phyloP scores from a whole-genome alignment of 2,329 filamentous ascomycete species.

The Beauveria sp. region DNA sequence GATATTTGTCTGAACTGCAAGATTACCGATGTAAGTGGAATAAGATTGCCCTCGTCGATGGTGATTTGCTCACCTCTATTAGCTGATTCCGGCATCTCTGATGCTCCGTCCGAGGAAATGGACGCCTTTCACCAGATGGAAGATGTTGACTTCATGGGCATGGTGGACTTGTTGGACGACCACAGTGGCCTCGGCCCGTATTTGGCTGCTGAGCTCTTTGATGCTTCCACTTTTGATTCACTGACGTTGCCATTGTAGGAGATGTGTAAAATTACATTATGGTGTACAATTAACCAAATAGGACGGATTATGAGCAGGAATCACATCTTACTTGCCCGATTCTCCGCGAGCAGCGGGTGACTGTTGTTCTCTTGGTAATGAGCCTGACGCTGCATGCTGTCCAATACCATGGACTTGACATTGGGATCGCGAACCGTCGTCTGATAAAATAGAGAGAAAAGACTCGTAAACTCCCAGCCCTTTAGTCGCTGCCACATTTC shows the following conservation, averaged over 20 bases:
- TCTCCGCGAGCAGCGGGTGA: neutral
- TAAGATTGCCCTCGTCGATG: neutral
- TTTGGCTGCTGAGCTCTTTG: constrained; percentile 5
- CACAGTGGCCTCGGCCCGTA: constrained; percentile 4
- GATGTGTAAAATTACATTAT: neutral
- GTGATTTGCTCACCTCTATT: neutral
- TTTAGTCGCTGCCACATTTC: constrained; percentile 9
- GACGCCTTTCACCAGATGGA: neutral
- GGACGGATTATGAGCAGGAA: neutral
- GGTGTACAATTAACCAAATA: neutral
- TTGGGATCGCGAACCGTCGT: constrained; percentile 6
- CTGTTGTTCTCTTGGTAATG: constrained; percentile 5
- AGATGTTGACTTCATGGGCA: neutral
- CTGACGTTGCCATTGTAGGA: neutral
- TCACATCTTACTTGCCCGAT: neutral
- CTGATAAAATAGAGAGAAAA: constrained; percentile 8
- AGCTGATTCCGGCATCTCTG: neutral
- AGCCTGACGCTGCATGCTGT: constrained; percentile 9
- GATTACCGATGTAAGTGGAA: constrained; percentile 1
- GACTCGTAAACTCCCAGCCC: neutral
- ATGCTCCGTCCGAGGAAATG: neutral
- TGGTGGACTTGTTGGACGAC: constrained; percentile 2
- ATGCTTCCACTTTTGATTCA: neutral
- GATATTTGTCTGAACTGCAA: constrained; percentile 4
- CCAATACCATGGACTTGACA: constrained; percentile 5